Conservation (phyloP, 352 stramenopile genomes). For the Hyaloperonospora brassicae region DNA sequence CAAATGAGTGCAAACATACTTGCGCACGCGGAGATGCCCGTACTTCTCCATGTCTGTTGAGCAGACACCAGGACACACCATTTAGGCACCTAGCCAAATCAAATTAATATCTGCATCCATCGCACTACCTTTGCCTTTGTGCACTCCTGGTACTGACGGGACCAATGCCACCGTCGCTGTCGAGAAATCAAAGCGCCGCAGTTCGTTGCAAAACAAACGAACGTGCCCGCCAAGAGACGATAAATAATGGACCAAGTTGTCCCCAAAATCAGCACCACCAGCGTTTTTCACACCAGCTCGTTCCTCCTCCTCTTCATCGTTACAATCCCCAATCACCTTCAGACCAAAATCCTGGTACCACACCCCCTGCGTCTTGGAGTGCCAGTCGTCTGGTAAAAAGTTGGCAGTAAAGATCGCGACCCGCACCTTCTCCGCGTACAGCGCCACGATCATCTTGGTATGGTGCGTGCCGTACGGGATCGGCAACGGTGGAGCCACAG, state of each 20-base stretch:
- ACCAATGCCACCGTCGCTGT: slow-evolving; percentile 48
- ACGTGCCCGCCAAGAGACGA: slow-evolving; percentile 39
- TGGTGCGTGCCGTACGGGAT: slow-evolving; percentile 84
- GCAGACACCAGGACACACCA: neutral
- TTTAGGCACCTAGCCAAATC: neutral
- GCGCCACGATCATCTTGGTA: slow-evolving; percentile 78
- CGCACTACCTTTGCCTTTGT: slow-evolving; percentile 52
- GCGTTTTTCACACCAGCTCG: neutral
- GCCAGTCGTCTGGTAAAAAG: slow-evolving; percentile 71
- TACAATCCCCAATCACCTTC: slow-evolving; percentile 34
- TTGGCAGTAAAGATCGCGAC: slow-evolving; percentile 84
- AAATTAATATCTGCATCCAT: neutral
- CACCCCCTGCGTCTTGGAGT: slow-evolving; percentile 78
- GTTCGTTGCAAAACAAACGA: slow-evolving; percentile 37
- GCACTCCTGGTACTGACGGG: slow-evolving; percentile 56
- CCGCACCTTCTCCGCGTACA: slow-evolving; percentile 56
- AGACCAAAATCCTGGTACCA: slow-evolving; percentile 80
- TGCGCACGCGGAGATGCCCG: slow-evolving; percentile 62
- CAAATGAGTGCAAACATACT: slow-evolving; percentile 24
- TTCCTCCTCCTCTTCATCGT: slow-evolving; percentile 18
- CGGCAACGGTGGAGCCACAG: slow-evolving; percentile 55
- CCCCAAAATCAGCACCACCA: slow-evolving; percentile 39
- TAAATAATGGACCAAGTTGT: slow-evolving; percentile 56
- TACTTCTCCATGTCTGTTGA: slow-evolving; percentile 76
- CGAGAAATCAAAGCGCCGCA: slow-evolving; percentile 58